Evolutionary conservation across 306 rosid species (phyloP).

Genomic region (peach (Prunus persica)): DNA sequence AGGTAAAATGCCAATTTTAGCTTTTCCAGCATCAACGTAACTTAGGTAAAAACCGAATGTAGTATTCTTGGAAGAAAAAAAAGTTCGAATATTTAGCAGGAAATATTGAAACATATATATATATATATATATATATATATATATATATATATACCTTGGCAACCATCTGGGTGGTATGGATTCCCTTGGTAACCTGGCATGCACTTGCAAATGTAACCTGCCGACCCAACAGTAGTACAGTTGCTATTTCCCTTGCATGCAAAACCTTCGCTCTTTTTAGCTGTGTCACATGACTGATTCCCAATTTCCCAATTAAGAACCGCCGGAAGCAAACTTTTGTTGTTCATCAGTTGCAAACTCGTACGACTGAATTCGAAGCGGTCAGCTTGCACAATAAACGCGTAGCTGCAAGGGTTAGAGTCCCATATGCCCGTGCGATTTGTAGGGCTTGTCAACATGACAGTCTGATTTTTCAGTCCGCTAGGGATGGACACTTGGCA

Average conservation of each 20-base stretch:
- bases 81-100: no score
- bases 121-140: background rate
- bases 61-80: no score
- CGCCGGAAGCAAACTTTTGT: background rate
- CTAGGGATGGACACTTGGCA: constrained; percentile 18
- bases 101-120: background rate
- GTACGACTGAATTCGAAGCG: constrained; percentile 8
- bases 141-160: constrained; percentile 9
- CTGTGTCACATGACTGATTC: background rate
- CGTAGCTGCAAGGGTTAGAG: constrained; percentile 18
- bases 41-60: no score
- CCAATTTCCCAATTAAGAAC: constrained; percentile 24
- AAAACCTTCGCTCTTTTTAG: background rate
- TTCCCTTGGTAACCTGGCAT: constrained; percentile 5
- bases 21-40: no score
- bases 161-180: constrained; percentile 24
- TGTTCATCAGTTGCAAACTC: background rate
- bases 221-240: background rate
- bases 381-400: constrained; percentile 10
- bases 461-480: background rate
- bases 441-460: background rate
- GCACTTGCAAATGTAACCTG: constrained; percentile 21
- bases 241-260: constrained; percentile 2
- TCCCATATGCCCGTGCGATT: background rate
- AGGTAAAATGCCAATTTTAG: background rate